phyloP scores from a whole-genome alignment of 2,329 filamentous ascomycete genomes.

The Exophiala dermatitidis region DNA sequence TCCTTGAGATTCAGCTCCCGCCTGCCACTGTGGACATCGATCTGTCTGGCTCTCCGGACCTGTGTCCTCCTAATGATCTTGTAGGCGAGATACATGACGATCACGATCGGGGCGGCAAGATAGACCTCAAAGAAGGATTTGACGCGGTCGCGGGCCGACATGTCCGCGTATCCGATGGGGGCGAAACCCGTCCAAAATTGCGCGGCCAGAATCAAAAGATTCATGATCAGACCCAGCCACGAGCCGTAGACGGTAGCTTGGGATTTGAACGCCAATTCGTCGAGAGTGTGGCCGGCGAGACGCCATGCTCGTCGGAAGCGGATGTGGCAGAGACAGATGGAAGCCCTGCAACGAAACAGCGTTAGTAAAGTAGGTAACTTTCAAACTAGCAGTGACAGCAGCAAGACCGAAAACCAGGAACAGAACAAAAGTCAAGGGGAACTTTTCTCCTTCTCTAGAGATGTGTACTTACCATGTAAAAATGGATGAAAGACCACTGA shows the following conservation, averaged over 20 bases:
- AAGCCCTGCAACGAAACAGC: conserved; percentile 41
- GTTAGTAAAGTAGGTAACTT: conserved; percentile 33
- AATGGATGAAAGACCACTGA: conserved; percentile 65
- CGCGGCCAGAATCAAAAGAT: conserved; percentile 48
- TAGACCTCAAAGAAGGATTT: conserved; percentile 30
- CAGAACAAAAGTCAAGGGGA: too few relatives aligned
- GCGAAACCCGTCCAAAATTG: conserved; percentile 38
- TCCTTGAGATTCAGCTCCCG: conserved; percentile 75
- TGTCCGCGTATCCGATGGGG: conserved; percentile 26
- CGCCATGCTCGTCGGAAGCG: conserved; percentile 58
- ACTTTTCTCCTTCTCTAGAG: too few relatives aligned
- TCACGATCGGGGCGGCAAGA: conserved; percentile 29
- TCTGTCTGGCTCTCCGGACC: conserved; percentile 62
- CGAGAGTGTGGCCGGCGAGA: conserved; percentile 50
- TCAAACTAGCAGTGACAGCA: too few relatives aligned
- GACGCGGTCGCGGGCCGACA: conserved; percentile 23
- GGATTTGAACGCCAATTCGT: conserved; percentile 60
- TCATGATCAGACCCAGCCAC: conserved; percentile 54
- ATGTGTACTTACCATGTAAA: conserved; percentile 59
- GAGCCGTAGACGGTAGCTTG: conserved; percentile 55
- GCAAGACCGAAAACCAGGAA: too few relatives aligned
- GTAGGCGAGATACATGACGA: conserved; percentile 59
- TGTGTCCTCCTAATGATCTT: conserved; percentile 67
- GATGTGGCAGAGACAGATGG: conserved; percentile 60
- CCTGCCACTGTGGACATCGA: conserved; percentile 80